phyloP scores from a whole-genome alignment of 768 basidiomycete species.

The Panaeolus papilionaceus region DNA sequence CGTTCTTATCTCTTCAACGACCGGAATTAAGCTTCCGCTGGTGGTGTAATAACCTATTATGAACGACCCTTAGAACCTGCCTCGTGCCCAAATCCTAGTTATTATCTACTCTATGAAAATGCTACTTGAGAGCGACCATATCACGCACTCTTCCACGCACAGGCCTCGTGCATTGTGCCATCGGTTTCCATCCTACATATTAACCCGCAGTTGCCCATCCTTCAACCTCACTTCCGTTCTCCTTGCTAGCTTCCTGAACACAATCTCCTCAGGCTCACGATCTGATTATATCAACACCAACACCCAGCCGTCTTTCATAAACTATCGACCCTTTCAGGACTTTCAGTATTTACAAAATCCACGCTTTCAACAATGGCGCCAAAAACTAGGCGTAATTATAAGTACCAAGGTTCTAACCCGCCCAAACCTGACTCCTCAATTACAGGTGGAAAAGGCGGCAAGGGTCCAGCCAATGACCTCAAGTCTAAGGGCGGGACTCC shows the following conservation, averaged over 20 bases:
- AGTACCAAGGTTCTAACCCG: conserved; percentile 11
- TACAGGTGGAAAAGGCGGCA: conserved; percentile 7
- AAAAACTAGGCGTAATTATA: conserved; percentile 13
- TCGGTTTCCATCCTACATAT: conserved; percentile 19
- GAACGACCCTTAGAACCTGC: conserved; percentile 4
- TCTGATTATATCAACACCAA: neutral
- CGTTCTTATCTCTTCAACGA: neutral
- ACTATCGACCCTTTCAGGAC: neutral
- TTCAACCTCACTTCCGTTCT: neutral
- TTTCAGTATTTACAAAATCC: neutral
- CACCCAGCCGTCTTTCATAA: neutral
- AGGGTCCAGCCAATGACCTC: conserved; percentile 8
- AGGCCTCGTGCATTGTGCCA: conserved; percentile 29
- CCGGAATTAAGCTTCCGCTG: neutral
- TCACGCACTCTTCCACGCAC: conserved; percentile 26
- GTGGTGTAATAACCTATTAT: neutral
- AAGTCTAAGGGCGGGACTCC: conserved; percentile 1
- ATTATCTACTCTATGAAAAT: conserved; percentile 1
- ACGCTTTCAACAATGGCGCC: conserved; percentile 3
- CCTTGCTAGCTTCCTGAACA: neutral
- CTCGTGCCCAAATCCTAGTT: neutral
- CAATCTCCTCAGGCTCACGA: neutral
- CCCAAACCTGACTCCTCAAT: conserved; percentile 7
- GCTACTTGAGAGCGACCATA: neutral
- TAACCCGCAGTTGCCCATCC: conserved; percentile 7